A percentile compares a stretch with the other conserved stretches of the same genome.
Evolutionary conservation across 1,139 yeast genomes (phyloP).

Genomic region (Blastobotrys buckinghamii): DNA sequence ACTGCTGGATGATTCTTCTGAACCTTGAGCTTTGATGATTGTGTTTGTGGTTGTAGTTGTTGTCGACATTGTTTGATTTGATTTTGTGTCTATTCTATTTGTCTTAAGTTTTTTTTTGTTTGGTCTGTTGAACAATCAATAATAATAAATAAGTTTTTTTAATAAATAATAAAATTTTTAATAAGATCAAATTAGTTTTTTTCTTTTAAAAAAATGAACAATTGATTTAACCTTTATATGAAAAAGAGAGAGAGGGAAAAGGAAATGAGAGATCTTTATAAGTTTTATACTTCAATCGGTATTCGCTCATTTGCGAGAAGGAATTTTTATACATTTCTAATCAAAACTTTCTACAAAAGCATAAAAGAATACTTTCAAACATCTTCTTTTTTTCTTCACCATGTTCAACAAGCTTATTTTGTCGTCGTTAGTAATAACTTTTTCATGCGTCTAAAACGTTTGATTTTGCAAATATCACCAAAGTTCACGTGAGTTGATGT

Average conservation of each 20-base stretch:
- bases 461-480: slow-evolving; percentile 10
- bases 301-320: not conserved
- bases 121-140: too few relatives aligned
- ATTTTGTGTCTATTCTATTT: too few relatives aligned
- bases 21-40: not conserved
- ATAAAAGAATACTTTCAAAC: not conserved
- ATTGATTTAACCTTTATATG: not conserved
- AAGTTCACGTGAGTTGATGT: slow-evolving; percentile 14
- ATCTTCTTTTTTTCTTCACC: not conserved
- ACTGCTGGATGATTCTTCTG: not conserved
- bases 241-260: not conserved
- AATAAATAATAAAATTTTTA: too few relatives aligned
- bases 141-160: too few relatives aligned
- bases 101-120: too few relatives aligned
- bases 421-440: not conserved
- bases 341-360: too few relatives aligned
- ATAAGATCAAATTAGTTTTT: not conserved
- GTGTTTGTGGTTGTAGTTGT: not conserved
- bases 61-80: slow-evolving; percentile 8
- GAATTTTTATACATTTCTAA: not conserved
- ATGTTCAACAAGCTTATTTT: too few relatives aligned
- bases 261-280: not conserved
- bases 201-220: not conserved
- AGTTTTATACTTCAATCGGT: not conserved
- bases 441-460: slow-evolving; percentile 6